A percentile compares a stretch with the other conserved stretches of the same genome.
Evolutionary conservation across 1,139 yeast genomes (phyloP).

Genomic region (Zhuliangozyma blackwelliae): DNA sequence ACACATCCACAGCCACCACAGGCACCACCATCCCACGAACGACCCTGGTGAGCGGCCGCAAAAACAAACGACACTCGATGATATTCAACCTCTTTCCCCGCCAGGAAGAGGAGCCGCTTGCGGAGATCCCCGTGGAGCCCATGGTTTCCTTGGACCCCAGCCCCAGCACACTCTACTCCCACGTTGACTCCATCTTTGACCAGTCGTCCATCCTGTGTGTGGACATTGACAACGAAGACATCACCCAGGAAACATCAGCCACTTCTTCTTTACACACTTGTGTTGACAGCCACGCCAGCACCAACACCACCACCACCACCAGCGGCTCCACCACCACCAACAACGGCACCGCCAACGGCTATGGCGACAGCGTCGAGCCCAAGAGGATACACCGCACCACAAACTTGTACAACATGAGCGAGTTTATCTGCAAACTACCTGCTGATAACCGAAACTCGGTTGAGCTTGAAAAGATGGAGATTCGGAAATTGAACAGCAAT

Average conservation of each 20-base stretch:
- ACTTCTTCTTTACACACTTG: constrained; percentile 3
- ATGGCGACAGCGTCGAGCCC: not conserved
- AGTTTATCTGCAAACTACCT: constrained; percentile 15
- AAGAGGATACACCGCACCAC: constrained; percentile 20
- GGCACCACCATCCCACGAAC: too few species aligned
- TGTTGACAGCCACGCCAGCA: not conserved
- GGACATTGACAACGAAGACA: constrained; percentile 14
- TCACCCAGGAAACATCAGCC: constrained; percentile 1
- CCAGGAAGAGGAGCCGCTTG: too few species aligned
- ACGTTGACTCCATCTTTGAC: constrained; percentile 18
- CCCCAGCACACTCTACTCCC: constrained; percentile 5
- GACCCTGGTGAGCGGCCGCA: too few species aligned
- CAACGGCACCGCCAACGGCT: not conserved
- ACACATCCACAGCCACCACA: too few species aligned
- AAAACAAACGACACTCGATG: too few species aligned
- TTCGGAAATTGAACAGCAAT: constrained; percentile 11
- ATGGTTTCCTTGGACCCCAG: too few species aligned
- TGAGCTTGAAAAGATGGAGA: constrained; percentile 21
- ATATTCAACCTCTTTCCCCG: too few species aligned
- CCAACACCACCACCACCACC: not conserved
- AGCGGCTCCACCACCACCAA: constrained; percentile 1
- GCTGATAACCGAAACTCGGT: constrained; percentile 15
- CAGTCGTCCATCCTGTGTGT: constrained; percentile 18
- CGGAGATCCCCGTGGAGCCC: too few species aligned
- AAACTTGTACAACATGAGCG: constrained; percentile 19